Base-by-base conservation (phyloP, 75 land plant genomes). In the Azolla pinnata region DNA sequence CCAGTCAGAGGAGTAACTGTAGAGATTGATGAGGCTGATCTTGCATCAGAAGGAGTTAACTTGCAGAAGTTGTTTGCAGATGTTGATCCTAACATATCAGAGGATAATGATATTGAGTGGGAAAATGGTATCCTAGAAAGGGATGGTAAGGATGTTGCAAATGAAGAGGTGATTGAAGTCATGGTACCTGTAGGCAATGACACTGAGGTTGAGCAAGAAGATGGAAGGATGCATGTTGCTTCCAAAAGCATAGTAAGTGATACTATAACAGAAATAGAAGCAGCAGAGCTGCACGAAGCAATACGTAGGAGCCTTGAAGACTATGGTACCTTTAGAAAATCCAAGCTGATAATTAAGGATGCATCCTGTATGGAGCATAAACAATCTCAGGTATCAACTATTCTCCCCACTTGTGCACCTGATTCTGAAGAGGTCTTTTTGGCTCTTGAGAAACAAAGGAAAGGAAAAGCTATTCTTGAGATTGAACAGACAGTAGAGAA, bases 271-370 rank as follows among this genome's bases (percentile, higher is more conserved):
- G 49, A 46, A 23, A 17, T 17, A 18, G 49, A 46, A 72, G 96
- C 86, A 61, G 73, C 82, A 63, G 79, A 80, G 61, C 54, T 95
- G 17, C 82, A 95, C 63, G 97, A 95, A 67, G 99, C 99, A 55
- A 89, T 90, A 55, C 78, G 78, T 45, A 80, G 87, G 55, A 95
- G 99, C 67, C 69, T 95, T 44, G 72, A 61, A 62, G 87, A 80
- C 50, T 38, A 62, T 62, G 45, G 31, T 28, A 60, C 23, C 14
- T 46, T 4, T 23, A 46, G 21, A 17, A 23, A 17, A 46, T 23
- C 4, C 3, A 17, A 46, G 4, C 21, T 17, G 17, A 17, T 46
- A 2, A 17, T 46, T 4, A 17, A 14, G 21, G 17, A 46, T 17
- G 49, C 4, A 23, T 46, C 21, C n/a, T 2, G 4, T 14, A 17